Conservation (phyloP, 2,329 filamentous ascomycete species). For the Macrophomina phaseolina region DNA sequence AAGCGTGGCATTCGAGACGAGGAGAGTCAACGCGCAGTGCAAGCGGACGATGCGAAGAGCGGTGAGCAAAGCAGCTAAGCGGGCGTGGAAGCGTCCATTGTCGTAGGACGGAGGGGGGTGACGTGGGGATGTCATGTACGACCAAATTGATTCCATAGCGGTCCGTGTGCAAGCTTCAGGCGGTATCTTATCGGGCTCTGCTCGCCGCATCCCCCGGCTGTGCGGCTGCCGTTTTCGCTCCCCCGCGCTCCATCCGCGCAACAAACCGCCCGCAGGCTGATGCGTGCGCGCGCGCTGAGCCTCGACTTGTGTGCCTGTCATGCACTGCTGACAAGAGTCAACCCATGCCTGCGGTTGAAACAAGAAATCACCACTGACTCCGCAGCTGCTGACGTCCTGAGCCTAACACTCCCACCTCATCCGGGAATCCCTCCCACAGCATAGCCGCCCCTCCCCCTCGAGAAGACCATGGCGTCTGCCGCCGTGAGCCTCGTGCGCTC, state of each 20-base stretch:
- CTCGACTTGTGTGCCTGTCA: slow-evolving; percentile 1
- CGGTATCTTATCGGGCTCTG: too few species aligned
- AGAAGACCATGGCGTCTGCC: not conserved
- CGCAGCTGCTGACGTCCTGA: slow-evolving; percentile 2
- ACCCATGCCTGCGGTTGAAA: slow-evolving; percentile 4
- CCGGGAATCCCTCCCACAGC: not conserved
- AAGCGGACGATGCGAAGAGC: too few species aligned
- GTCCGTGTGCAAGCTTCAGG: too few species aligned
- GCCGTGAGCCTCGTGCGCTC: slow-evolving; percentile 3
- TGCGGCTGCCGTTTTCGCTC: not conserved
- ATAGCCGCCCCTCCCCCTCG: not conserved
- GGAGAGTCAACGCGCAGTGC: too few species aligned
- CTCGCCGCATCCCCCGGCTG: not conserved
- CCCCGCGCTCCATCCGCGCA: not conserved
- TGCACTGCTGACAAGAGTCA: slow-evolving; percentile 11
- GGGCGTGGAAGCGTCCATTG: too few species aligned
- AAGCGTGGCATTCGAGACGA: too few species aligned
- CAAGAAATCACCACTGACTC: slow-evolving; percentile 5
- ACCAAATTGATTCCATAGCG: too few species aligned
- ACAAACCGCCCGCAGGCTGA: slow-evolving; percentile 19
- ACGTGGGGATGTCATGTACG: too few species aligned
- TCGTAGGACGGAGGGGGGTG: too few species aligned
- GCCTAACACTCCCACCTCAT: not conserved
- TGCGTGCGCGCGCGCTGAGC: slow-evolving; percentile 11
- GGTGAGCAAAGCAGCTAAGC: too few species aligned